A percentile compares a stretch with the other conserved stretches of the same genome.
phyloP scores from a whole-genome alignment of 768 basidiomycete species.

The Boletus tylopilopsis region DNA sequence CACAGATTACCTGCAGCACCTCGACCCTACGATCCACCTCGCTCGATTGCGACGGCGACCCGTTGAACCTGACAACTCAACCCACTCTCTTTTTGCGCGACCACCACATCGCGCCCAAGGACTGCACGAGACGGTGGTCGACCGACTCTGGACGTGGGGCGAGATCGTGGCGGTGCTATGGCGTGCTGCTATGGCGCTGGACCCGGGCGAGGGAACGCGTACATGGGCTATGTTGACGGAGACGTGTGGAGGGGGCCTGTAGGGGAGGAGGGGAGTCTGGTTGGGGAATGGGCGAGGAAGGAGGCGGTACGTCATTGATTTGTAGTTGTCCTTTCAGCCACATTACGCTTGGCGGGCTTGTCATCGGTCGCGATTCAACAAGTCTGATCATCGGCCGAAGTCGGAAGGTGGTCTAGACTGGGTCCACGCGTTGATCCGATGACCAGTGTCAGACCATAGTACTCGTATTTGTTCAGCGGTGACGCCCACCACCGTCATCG shows the following conservation, averaged over 20 bases:
- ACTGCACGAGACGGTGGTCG: slow-evolving; percentile 33
- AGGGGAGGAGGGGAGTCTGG: slow-evolving; percentile 33
- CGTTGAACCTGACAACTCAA: not conserved
- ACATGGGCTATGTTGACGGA: slow-evolving; percentile 48
- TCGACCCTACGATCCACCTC: slow-evolving; percentile 25
- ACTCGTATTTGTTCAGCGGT: no score
- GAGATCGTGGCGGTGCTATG: slow-evolving; percentile 48
- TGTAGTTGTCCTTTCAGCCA: no score
- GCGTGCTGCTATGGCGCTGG: slow-evolving; percentile 22
- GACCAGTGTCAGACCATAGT: no score
- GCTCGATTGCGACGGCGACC: not conserved
- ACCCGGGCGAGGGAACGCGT: not conserved
- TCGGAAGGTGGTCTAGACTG: no score
- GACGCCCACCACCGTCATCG: no score
- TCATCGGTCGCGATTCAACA: no score
- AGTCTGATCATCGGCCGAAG: no score
- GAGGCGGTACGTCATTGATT: no score
- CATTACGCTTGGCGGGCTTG: no score
- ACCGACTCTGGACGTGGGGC: slow-evolving; percentile 45
- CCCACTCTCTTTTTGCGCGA: slow-evolving; percentile 11
- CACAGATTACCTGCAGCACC: slow-evolving; percentile 23
- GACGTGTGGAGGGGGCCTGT: slow-evolving; percentile 52
- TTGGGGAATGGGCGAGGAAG: slow-evolving; percentile 55
- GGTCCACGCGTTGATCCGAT: no score
- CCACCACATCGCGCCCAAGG: slow-evolving; percentile 35